Evolutionary conservation across 164 flowering plant genomes (phyloP).

Genomic region (Annona squamosa): DNA sequence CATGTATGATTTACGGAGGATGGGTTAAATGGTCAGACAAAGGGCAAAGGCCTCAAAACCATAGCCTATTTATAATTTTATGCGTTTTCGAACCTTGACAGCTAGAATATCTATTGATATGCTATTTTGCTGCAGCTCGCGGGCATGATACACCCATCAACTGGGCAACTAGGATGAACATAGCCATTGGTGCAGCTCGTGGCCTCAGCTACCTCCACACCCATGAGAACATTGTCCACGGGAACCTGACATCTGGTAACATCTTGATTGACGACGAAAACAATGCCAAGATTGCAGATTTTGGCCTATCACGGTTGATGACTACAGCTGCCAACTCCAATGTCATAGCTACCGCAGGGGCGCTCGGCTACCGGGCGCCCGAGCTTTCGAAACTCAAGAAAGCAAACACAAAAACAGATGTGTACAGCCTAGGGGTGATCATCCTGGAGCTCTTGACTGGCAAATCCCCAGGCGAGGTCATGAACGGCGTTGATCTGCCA

Average conservation of each 20-base stretch:
- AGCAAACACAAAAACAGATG: conserved; percentile 69
- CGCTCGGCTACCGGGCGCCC: conserved; percentile 85
- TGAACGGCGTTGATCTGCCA: conserved; percentile 75
- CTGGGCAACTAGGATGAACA: conserved; percentile 87
- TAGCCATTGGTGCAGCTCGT: conserved; percentile 58
- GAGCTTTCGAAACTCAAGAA: conserved; percentile 82
- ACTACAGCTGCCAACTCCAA: conserved; percentile 62
- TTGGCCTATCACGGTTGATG: conserved; percentile 83
- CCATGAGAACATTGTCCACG: conserved; percentile 65
- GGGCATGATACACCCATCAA: conserved; percentile 67
- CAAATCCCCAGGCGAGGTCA: conserved; percentile 81
- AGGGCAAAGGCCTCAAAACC: no score
- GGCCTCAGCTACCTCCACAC: conserved; percentile 72
- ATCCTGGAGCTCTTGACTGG: conserved; percentile 91
- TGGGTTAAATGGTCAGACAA: no score
- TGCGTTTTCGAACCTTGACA: background rate
- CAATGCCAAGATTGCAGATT: conserved; percentile 70
- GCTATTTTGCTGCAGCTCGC: conserved; percentile 39
- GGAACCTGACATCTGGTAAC: conserved; percentile 81
- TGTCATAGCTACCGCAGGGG: conserved; percentile 74
- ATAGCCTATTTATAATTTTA: no score
- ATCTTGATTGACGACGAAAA: conserved; percentile 65
- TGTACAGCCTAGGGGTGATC: conserved; percentile 91
- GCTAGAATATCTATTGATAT: no score
- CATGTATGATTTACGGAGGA: no score